These are phyloP conservation scores for Phytophthora citricola DNA, from an alignment of 352 stramenopile genomes.

Conservation along the genomic window DNA sequence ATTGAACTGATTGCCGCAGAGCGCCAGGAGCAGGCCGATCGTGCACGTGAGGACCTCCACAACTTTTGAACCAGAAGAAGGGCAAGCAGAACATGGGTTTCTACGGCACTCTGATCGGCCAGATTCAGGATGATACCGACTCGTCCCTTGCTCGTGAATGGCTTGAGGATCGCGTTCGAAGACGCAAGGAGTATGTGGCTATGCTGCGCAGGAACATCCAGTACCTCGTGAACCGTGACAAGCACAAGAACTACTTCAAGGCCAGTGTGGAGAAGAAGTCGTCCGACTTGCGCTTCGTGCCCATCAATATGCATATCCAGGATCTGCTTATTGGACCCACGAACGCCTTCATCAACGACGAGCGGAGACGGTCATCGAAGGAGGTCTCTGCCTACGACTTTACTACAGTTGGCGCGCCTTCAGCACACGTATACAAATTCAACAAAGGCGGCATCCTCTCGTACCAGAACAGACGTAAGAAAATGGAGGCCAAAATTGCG, in stretches of 20 bases:
- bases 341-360: conserved; percentile 87
- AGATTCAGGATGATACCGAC: conserved; percentile 89
- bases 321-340: conserved; percentile 84
- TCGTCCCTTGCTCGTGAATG: conserved; percentile 76
- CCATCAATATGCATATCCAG: conserved; percentile 90
- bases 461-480: conserved; percentile 79
- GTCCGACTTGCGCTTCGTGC: conserved; percentile 81
- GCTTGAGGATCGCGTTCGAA: conserved; percentile 80
- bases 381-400: conserved; percentile 88
- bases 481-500: conserved; percentile 79
- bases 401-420: conserved; percentile 81
- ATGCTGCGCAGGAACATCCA: conserved; percentile 87
- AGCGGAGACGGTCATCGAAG: conserved; percentile 76
- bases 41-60: conserved; percentile 79
- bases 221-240: conserved; percentile 86
- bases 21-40: conserved; percentile 80
- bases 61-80: conserved; percentile 89
- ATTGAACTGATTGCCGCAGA: conserved; percentile 83
- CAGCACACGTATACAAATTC: conserved; percentile 89
- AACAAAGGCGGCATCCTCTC: conserved; percentile 87
- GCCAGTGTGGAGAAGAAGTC: conserved; percentile 89
- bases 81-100: conserved; percentile 84
- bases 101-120: conserved; percentile 87
- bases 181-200: conserved; percentile 84
- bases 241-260: conserved; percentile 92